phyloP scores from a whole-genome alignment of 2,329 filamentous ascomycete genomes.

The Epicoccum nigrum region DNA sequence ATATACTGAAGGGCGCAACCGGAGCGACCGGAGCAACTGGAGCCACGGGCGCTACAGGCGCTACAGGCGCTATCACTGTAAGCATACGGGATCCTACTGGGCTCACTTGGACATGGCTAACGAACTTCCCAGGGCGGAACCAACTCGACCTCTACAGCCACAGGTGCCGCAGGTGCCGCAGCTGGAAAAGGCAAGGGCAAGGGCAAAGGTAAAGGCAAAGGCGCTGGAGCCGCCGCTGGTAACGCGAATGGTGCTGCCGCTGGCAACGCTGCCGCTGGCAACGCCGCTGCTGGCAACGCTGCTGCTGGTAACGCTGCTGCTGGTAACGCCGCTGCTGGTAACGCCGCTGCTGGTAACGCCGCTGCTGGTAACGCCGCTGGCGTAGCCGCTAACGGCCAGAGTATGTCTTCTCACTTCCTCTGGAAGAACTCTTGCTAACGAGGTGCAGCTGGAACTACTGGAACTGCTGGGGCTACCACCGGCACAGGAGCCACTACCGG shows the following conservation, averaged over 20 bases:
- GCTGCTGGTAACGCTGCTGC: background rate
- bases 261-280: background rate
- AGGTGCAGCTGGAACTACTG: background rate
- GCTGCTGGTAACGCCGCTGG: background rate
- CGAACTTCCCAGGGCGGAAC: slow-evolving; percentile 7
- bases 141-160: slow-evolving; percentile 10
- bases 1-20: slow-evolving; percentile 1
- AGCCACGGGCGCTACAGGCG: slow-evolving; percentile 1
- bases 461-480: background rate
- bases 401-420: background rate
- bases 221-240: background rate
- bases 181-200: background rate
- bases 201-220: background rate
- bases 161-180: background rate
- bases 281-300: background rate
- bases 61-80: background rate
- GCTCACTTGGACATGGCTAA: too few species aligned
- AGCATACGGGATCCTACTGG: background rate
- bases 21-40: slow-evolving; percentile 3
- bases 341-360: background rate
- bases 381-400: background rate
- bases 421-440: background rate
- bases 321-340: background rate
- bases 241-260: background rate
- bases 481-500: background rate